These are phyloP conservation scores for Blastocystis sp. DNA, from an alignment of 352 stramenopile species.

Conservation along the genomic window DNA sequence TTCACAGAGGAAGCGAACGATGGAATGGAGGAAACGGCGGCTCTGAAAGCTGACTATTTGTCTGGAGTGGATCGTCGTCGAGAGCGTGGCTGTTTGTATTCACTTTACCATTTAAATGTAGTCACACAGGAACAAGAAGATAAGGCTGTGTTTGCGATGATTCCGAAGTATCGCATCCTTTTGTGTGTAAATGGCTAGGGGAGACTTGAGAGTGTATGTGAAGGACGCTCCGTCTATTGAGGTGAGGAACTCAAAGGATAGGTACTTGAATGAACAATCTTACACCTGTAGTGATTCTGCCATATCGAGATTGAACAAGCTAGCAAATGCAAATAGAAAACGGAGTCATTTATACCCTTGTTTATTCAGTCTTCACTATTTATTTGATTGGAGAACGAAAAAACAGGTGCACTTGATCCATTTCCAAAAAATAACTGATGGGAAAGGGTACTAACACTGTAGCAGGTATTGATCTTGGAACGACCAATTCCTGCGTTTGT, in stretches of 20 bases:
- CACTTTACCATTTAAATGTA: not conserved
- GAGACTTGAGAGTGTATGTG: constrained; percentile 7
- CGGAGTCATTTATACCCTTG: not conserved
- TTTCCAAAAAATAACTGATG: no score
- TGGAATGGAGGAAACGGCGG: constrained; percentile 15
- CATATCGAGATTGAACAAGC: not conserved
- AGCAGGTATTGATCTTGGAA: constrained; percentile 91
- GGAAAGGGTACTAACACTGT: constrained; percentile 67
- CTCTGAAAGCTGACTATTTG: constrained; percentile 6
- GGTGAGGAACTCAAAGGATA: not conserved
- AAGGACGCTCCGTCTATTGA: constrained; percentile 36
- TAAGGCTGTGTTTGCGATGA: constrained; percentile 23
- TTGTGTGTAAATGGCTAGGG: not conserved
- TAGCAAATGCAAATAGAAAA: constrained; percentile 5
- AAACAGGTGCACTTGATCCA: not conserved
- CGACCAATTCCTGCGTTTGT: constrained; percentile 88
- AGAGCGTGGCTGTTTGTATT: not conserved
- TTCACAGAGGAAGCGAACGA: constrained; percentile 39
- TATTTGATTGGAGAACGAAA: constrained; percentile 28
- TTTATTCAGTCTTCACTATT: not conserved
- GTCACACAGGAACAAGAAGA: constrained; percentile 45
- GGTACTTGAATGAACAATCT: not conserved
- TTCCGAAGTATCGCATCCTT: not conserved
- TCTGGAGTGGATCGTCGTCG: not conserved
- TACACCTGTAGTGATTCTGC: not conserved